Base-by-base conservation (phyloP, 805 yeast species). In the Priceomyces haplophilus region DNA sequence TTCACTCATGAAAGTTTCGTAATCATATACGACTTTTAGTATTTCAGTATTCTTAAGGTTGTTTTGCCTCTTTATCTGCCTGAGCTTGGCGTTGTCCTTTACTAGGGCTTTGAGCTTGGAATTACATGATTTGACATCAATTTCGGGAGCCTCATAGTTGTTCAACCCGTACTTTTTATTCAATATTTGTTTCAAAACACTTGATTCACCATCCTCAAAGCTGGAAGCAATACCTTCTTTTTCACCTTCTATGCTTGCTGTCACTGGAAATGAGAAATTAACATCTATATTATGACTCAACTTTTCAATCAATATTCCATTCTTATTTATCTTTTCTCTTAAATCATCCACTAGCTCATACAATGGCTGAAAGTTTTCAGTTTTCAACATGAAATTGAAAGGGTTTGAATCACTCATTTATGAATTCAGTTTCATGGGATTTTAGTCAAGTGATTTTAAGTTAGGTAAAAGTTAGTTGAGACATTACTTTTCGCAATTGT, bases 361-460 rank as follows among this genome's bases (percentile, higher is more conserved):
- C 12, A 68, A 50, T 3, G 70, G 69, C 37, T 58, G 56, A 37
- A 61, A 54, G 43, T 61, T 65, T 41, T 69, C 74, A 30, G 40
- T 35, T 18, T 31, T 30, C 16, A 41, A 12, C 30, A 30, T 18
- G 18, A 18, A 34, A 15, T 32, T 5, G 17, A 32, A 32, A 11
- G 35, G 35, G 17, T 32, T 12, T 17, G 19, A 6, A 7, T 32
- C 35, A 16, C 12, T 16, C 35, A 32, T 32, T 27, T 27, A 15
- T 27, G 13, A 6, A 7, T 30, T 7, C 5, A 30, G 15, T 15
- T 30, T 30, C 33, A 30, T 5, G 7, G 10, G 24, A 8, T 21
- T 21, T 21, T 8, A 21, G 6, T 21, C 8, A 21, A 21, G 8
- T 7, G 6, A 21, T 21, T n/a, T n/a, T n/a, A n/a, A n/a, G n/a